Percentiles rank a stretch among this genome's conserved stretches.
phyloP scores from a whole-genome alignment of 2,329 filamentous ascomycete genomes.

The Trichoderma sp. region DNA sequence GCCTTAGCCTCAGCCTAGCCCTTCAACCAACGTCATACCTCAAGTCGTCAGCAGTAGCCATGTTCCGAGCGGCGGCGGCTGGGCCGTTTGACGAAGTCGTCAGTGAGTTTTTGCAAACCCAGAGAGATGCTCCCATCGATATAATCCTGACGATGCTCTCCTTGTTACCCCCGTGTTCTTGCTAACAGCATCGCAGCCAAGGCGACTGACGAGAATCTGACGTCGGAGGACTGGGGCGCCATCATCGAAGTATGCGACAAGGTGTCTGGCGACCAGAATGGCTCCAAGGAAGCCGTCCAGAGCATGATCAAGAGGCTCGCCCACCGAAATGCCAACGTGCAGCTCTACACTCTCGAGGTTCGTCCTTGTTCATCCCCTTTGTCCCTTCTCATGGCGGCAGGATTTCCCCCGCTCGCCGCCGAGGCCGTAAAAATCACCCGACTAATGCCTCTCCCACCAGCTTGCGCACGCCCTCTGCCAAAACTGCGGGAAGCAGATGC shows the following conservation, averaged over 20 bases:
- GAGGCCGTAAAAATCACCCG: neutral
- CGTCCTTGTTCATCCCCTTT: constrained; percentile 23
- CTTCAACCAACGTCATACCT: constrained; percentile 21
- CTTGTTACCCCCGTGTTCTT: neutral
- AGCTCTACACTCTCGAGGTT: constrained; percentile 89
- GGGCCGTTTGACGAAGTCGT: constrained; percentile 60
- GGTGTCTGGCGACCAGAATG: constrained; percentile 52
- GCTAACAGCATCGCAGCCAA: constrained; percentile 46
- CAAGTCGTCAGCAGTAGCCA: constrained; percentile 39
- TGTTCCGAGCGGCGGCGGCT: constrained; percentile 58
- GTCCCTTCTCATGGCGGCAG: neutral
- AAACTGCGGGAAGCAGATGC: constrained; percentile 83
- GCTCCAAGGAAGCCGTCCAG: constrained; percentile 79
- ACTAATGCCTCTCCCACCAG: constrained; percentile 38
- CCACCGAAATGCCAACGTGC: constrained; percentile 92
- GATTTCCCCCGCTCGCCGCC: constrained; percentile 14
- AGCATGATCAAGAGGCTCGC: constrained; percentile 89
- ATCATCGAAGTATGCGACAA: constrained; percentile 65
- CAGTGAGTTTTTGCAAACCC: constrained; percentile 44
- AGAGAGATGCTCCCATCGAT: neutral
- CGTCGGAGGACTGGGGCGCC: constrained; percentile 69
- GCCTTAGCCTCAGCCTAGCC: neutral
- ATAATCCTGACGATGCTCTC: neutral
- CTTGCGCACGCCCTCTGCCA: constrained; percentile 88
- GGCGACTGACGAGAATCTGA: constrained; percentile 97